Percentiles rank a stretch among this genome's conserved stretches.
These are phyloP conservation scores for Komagataella phaffii DNA, from an alignment of 805 yeast genomes.

Conservation along the genomic window DNA sequence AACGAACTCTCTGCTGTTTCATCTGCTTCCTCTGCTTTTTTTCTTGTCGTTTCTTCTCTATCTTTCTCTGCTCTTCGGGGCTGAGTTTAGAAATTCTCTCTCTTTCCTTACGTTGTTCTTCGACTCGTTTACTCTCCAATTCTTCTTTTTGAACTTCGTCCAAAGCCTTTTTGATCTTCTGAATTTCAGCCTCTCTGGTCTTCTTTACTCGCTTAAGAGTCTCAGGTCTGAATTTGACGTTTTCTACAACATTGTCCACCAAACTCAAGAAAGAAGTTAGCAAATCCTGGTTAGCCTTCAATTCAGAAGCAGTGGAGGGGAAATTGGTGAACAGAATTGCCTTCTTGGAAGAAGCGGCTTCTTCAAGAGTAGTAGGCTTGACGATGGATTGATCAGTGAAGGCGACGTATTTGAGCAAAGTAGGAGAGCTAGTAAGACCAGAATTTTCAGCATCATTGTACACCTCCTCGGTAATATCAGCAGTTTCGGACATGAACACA, in stretches of 20 bases:
- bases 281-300: constrained; percentile 33
- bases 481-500: constrained; percentile 82
- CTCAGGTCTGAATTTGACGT: constrained; percentile 56
- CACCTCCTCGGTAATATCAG: constrained; percentile 63
- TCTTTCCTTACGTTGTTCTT: constrained; percentile 51
- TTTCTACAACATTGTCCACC: constrained; percentile 44
- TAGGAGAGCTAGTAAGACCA: constrained; percentile 21
- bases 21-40: constrained; percentile 66
- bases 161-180: constrained; percentile 54
- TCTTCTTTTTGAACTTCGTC: constrained; percentile 58
- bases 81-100: constrained; percentile 42
- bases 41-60: constrained; percentile 66
- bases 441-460: constrained; percentile 34
- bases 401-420: constrained; percentile 51
- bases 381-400: constrained; percentile 75
- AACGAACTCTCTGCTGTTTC: constrained; percentile 43
- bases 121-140: constrained; percentile 56
- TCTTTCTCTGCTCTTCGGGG: constrained; percentile 69
- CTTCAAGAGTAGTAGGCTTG: constrained; percentile 50
- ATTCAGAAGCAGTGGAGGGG: constrained; percentile 35
- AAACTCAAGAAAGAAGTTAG: constrained; percentile 43
- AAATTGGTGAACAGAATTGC: constrained; percentile 41
- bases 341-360: constrained; percentile 38
- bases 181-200: constrained; percentile 62
- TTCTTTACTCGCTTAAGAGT: constrained; percentile 62